Percentiles rank a stretch among this genome's conserved stretches.
phyloP scores from a whole-genome alignment of 2,329 filamentous ascomycete species.

The Pseudocercospora musae region DNA sequence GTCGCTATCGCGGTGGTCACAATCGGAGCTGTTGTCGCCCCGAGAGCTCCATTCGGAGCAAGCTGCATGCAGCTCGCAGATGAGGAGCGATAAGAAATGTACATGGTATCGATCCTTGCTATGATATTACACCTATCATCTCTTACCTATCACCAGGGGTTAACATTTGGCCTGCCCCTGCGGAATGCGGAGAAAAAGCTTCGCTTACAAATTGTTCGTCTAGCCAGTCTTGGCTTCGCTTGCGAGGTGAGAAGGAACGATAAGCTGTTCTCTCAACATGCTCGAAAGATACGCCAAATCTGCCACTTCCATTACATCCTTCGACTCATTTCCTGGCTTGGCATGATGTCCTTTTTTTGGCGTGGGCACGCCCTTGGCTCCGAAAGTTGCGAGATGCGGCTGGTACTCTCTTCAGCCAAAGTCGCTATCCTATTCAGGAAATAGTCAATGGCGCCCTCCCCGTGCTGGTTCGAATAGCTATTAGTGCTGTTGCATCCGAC shows the following conservation, averaged over 20 bases:
- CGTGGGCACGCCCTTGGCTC: not conserved
- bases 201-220: not conserved
- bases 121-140: not conserved
- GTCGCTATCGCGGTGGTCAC: not conserved
- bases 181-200: not conserved
- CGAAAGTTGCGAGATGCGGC: not conserved
- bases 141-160: not conserved
- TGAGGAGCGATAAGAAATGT: not conserved
- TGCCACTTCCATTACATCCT: not conserved
- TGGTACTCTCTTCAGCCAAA: not conserved
- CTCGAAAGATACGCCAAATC: not conserved
- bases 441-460: not conserved
- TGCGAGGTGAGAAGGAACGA: not conserved
- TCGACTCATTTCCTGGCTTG: not conserved
- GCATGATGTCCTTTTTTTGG: not conserved
- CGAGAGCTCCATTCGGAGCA: not conserved
- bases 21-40: not conserved
- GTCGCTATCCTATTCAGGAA: not conserved
- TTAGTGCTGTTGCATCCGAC: not conserved
- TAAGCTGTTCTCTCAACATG: not conserved
- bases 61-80: not conserved
- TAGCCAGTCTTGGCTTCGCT: not conserved
- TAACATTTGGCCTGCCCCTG: not conserved
- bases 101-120: not conserved
- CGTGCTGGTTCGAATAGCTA: not conserved